These are phyloP conservation scores for Astrocystis sublimbata DNA, from an alignment of 495 filamentous ascomycete species.

Conservation along the genomic window DNA sequence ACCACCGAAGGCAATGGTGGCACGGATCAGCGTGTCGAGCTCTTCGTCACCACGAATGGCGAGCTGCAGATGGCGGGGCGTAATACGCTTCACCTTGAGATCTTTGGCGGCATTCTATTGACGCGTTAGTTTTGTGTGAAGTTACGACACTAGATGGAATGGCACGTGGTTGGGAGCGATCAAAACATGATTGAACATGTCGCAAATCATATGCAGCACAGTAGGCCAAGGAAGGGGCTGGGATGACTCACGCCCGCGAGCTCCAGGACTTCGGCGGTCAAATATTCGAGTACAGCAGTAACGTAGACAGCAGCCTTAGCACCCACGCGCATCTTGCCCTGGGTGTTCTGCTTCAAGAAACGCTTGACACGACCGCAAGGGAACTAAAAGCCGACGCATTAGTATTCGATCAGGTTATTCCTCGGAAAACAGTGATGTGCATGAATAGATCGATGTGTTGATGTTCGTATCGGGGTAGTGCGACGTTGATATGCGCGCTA, in stretches of 20 bases:
- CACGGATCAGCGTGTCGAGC: constrained; percentile 93
- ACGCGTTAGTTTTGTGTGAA: constrained; percentile 17
- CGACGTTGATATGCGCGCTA: not conserved
- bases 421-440: not conserved
- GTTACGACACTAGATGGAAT: not conserved
- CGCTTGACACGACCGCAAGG: constrained; percentile 99
- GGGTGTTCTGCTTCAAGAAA: constrained; percentile 98
- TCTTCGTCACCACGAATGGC: constrained; percentile 99
- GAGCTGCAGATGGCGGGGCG: constrained; percentile 94
- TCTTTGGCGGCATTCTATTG: constrained; percentile 91
- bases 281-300: constrained; percentile 95
- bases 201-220: constrained; percentile 11
- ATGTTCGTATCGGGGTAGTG: not conserved
- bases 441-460: not conserved
- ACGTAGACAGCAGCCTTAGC: constrained; percentile 99
- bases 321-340: constrained; percentile 99
- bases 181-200: not conserved
- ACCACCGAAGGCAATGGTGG: constrained; percentile 97
- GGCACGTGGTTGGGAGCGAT: constrained; percentile 1
- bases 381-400: constrained; percentile 64
- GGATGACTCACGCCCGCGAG: constrained; percentile 74
- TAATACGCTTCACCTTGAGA: constrained; percentile 99
- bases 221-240: constrained; percentile 15
- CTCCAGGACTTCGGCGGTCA: constrained; percentile 97
- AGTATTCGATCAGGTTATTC: constrained; percentile 23